phyloP scores from a whole-genome alignment of 1,284 basidiomycete species.

The Pseudozyma thailandica region DNA sequence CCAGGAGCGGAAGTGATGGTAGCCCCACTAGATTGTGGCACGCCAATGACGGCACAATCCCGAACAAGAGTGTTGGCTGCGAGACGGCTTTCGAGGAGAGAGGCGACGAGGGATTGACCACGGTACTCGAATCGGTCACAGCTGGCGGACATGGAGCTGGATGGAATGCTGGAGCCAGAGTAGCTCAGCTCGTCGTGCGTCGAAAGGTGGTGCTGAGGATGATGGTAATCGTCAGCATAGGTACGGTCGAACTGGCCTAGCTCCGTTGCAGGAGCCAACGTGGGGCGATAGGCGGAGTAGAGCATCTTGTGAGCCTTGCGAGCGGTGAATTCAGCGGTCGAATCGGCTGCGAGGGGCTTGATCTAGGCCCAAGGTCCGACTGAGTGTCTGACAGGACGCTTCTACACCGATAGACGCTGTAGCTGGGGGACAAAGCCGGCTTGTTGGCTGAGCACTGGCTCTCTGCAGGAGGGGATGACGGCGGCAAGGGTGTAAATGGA shows the following conservation, averaged over 20 bases:
- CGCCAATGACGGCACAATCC: slow-evolving; percentile 41
- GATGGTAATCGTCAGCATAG: slow-evolving; percentile 8
- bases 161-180: not conserved
- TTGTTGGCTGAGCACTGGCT: too few species aligned
- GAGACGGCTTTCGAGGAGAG: slow-evolving; percentile 23
- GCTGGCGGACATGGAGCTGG: slow-evolving; percentile 1
- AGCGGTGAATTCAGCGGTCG: too few species aligned
- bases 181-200: not conserved
- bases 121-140: slow-evolving; percentile 33
- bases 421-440: too few species aligned
- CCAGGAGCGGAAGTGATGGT: slow-evolving; percentile 11
- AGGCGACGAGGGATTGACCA: slow-evolving; percentile 13
- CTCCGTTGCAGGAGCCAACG: slow-evolving; percentile 7
- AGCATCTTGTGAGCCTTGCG: slow-evolving; percentile 10
- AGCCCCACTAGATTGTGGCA: slow-evolving; percentile 19
- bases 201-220: not conserved
- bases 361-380: too few species aligned
- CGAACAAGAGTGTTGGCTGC: slow-evolving; percentile 28
- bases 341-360: not conserved
- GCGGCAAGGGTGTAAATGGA: too few species aligned
- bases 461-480: too few species aligned
- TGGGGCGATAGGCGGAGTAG: slow-evolving; percentile 24
- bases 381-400: too few species aligned
- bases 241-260: slow-evolving; percentile 1
- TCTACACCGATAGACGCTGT: too few species aligned